phyloP scores from a whole-genome alignment of 257 asterid genomes.

The Solanum bulbocastanum region DNA sequence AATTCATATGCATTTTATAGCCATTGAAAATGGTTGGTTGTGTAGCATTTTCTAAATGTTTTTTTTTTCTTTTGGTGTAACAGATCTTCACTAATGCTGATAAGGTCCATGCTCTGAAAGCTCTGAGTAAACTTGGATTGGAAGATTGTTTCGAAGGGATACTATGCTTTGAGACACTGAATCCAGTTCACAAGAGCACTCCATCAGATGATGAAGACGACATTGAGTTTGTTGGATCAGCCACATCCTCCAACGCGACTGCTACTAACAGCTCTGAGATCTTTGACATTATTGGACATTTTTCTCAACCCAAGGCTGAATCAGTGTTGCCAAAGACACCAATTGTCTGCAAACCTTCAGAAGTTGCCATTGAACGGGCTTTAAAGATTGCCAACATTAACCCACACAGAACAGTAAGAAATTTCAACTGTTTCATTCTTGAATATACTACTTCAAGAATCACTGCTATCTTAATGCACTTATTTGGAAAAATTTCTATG shows the following conservation, averaged over 20 bases:
- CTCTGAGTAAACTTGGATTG: slow-evolving; percentile 54
- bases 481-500: neutral
- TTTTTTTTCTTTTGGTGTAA: neutral
- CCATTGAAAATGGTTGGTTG: neutral
- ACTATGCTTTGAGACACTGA: slow-evolving; percentile 87
- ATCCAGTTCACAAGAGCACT: slow-evolving; percentile 54
- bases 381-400: slow-evolving; percentile 68
- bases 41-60: neutral
- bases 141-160: slow-evolving; percentile 95
- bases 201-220: slow-evolving; percentile 85
- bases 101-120: slow-evolving; percentile 65
- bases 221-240: slow-evolving; percentile 48
- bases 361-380: slow-evolving; percentile 64
- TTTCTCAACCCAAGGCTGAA: slow-evolving; percentile 42
- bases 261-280: slow-evolving; percentile 18
- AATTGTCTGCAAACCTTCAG: slow-evolving; percentile 82
- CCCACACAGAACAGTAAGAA: slow-evolving; percentile 71
- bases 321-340: slow-evolving; percentile 70
- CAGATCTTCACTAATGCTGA: slow-evolving; percentile 98
- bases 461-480: neutral
- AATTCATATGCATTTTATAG: neutral
- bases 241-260: neutral
- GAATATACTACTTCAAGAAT: neutral
- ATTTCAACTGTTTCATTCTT: neutral
- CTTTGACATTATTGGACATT: slow-evolving; percentile 74